Conservation (phyloP, 1,139 yeast genomes). For the Pichia sp. region DNA sequence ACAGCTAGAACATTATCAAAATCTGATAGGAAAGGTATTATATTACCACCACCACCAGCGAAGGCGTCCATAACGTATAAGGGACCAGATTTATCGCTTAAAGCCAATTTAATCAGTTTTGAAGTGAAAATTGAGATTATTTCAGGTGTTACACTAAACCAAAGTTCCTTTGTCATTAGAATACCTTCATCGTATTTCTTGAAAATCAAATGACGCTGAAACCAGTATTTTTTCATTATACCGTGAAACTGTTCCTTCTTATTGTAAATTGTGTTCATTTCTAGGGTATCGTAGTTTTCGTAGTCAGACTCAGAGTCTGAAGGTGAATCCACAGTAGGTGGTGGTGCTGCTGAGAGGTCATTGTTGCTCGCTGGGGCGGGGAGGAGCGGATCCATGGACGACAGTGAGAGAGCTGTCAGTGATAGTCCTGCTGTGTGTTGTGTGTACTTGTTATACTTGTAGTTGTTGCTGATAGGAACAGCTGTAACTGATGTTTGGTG, state of each 20-base stretch:
- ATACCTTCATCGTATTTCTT: constrained; percentile 62
- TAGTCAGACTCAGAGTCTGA: constrained; percentile 46
- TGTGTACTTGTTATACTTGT: too few species aligned
- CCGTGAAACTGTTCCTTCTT: constrained; percentile 15
- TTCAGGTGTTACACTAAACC: constrained; percentile 95
- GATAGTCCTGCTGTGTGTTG: too few species aligned
- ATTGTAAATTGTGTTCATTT: constrained; percentile 11
- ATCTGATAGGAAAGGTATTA: constrained; percentile 66
- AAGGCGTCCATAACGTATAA: constrained; percentile 54
- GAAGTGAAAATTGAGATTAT: constrained; percentile 59
- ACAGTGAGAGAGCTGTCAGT: too few species aligned
- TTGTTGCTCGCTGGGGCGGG: too few species aligned
- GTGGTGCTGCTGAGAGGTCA: constrained; percentile 3
- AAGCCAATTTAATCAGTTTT: constrained; percentile 38
- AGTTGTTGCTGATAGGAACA: too few species aligned
- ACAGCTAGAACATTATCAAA: constrained; percentile 58
- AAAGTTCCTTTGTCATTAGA: constrained; percentile 63
- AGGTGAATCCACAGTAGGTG: constrained; percentile 39
- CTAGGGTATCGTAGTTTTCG: constrained; percentile 4
- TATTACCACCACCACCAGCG: constrained; percentile 95
- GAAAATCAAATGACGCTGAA: constrained; percentile 51
- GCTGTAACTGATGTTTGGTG: too few species aligned
- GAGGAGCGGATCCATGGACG: too few species aligned
- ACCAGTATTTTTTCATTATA: constrained; percentile 48
- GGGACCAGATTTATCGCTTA: constrained; percentile 30